Conservation (phyloP, 164 flowering plant genomes). For the Stephania japonica region DNA sequence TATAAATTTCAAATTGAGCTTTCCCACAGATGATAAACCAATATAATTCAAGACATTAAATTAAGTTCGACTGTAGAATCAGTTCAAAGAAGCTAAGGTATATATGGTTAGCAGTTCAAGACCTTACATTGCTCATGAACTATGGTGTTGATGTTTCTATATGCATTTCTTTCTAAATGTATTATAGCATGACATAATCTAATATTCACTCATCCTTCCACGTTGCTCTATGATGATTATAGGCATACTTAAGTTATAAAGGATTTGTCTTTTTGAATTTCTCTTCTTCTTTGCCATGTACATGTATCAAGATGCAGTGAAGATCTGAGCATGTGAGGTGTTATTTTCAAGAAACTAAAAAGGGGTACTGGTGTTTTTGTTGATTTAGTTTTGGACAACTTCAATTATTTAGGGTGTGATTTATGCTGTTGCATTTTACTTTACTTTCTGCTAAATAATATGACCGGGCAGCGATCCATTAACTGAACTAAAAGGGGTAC, state of each 20-base stretch:
- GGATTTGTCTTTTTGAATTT: too few species aligned
- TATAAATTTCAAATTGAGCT: too few species aligned
- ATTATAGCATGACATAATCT: neutral
- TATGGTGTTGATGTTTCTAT: neutral
- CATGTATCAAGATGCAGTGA: neutral
- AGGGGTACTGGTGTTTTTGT: neutral
- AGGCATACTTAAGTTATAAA: neutral
- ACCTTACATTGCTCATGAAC: neutral
- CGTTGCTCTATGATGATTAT: neutral
- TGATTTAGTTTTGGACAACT: neutral
- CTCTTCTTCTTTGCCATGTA: neutral
- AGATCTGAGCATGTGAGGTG: neutral
- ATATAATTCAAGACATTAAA: neutral
- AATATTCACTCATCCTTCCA: neutral
- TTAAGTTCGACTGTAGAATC: too few species aligned
- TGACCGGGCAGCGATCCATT: neutral
- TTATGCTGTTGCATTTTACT: neutral
- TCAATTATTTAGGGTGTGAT: neutral
- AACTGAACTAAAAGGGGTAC: neutral
- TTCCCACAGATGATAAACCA: too few species aligned
- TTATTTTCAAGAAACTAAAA: neutral
- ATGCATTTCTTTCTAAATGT: neutral
- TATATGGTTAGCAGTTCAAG: too few species aligned
- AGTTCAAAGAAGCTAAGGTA: neutral
- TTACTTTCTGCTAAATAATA: neutral